Percentiles rank a stretch among this genome's conserved stretches.
These are phyloP conservation scores for Akebia trifoliata DNA, from an alignment of 164 flowering plant species.

Conservation along the genomic window DNA sequence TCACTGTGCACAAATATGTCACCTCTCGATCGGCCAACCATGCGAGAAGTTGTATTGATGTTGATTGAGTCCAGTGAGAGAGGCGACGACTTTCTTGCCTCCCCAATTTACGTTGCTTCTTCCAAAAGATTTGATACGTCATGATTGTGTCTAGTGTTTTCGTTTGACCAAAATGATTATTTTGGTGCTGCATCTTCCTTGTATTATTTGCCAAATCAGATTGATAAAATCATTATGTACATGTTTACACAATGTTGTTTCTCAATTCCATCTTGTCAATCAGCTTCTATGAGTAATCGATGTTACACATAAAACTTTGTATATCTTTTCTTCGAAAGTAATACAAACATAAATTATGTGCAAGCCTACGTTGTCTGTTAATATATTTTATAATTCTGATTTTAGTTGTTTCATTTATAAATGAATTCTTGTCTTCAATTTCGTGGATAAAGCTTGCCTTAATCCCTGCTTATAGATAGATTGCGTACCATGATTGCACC, in stretches of 20 bases:
- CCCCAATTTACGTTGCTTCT: conserved; percentile 31
- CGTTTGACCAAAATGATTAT: conserved; percentile 12
- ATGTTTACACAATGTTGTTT: background rate
- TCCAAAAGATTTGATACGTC: conserved; percentile 26
- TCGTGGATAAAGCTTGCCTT: too few relatives aligned
- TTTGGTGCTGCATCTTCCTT: too few relatives aligned
- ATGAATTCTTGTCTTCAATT: too few relatives aligned
- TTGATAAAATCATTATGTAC: conserved; percentile 15
- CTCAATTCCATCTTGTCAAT: background rate
- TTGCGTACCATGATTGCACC: too few relatives aligned
- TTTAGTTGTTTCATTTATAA: too few relatives aligned
- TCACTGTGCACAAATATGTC: conserved; percentile 69
- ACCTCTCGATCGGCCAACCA: conserved; percentile 82
- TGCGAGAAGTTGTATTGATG: conserved; percentile 87
- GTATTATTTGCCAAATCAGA: conserved; percentile 1
- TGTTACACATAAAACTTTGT: background rate
- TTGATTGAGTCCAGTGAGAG: conserved; percentile 62
- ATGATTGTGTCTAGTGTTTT: conserved; percentile 13
- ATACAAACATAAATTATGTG: too few relatives aligned
- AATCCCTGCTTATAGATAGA: too few relatives aligned
- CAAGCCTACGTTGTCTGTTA: too few relatives aligned
- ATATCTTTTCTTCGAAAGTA: too few relatives aligned
- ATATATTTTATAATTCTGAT: too few relatives aligned
- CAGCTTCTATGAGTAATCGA: conserved; percentile 1
- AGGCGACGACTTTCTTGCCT: conserved; percentile 21